Conservation (phyloP, 2,329 filamentous ascomycete genomes). For the Alternaria infectoria region DNA sequence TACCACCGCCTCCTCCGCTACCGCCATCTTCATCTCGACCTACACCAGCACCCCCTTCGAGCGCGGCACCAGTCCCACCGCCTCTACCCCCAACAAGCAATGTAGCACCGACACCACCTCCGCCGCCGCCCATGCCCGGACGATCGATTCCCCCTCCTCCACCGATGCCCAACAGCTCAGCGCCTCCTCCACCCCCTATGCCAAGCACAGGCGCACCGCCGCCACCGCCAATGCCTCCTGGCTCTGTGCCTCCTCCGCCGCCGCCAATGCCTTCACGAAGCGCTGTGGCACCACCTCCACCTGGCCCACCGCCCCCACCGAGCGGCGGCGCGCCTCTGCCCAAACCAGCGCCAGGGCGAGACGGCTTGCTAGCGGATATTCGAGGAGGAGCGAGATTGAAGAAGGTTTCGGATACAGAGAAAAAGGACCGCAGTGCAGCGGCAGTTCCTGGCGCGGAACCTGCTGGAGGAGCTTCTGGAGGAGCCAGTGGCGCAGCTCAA, state of each 20-base stretch:
- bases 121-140: constrained; percentile 7
- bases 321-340: constrained; percentile 34
- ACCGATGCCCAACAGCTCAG: constrained; percentile 14
- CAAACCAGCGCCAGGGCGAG: constrained; percentile 56
- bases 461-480: constrained; percentile 58
- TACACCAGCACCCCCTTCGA: constrained; percentile 32
- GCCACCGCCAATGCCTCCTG: constrained; percentile 40
- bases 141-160: not conserved
- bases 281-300: constrained; percentile 37
- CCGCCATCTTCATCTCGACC: constrained; percentile 38
- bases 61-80: constrained; percentile 38
- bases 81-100: constrained; percentile 34
- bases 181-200: constrained; percentile 29
- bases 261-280: constrained; percentile 38
- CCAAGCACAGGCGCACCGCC: constrained; percentile 15
- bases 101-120: constrained; percentile 34
- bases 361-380: constrained; percentile 73
- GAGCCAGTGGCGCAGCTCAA: constrained; percentile 33
- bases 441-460: constrained; percentile 60
- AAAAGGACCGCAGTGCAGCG: constrained; percentile 73
- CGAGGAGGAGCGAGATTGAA: constrained; percentile 70
- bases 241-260: constrained; percentile 52
- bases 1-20: constrained; percentile 32
- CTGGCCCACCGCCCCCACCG: constrained; percentile 41
- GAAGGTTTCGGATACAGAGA: constrained; percentile 74